Base-by-base conservation (phyloP, 805 yeast genomes). In the Zygotorulaspora chibaensis region DNA sequence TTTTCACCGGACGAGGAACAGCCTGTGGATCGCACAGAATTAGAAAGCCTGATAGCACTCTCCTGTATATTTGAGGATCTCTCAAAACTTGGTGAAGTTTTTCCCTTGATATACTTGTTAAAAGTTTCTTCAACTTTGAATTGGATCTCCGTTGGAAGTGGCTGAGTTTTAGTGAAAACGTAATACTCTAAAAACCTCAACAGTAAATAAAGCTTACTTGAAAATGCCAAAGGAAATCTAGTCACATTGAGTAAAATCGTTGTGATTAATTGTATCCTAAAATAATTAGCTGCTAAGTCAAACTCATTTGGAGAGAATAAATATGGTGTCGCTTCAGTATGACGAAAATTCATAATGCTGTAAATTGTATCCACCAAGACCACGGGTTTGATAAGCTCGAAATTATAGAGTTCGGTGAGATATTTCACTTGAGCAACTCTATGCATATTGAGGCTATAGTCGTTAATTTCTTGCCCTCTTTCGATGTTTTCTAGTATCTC, bases 151-250 rank as follows among this genome's bases (percentile, higher is more conserved):
- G 73, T 69, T 0, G 95, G 88, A 12, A 85, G 43, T 1, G 87
- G 85, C 38, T 65, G 72, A 2, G 63, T 62, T 56, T 88, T 88
- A 27, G 83, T 75, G 61, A 73, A 76, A 3, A 77, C 62, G 58
- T 86, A 88, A 61, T 80, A 88, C 56, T 88, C 93, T 49, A 87
- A 81, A 52, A 79, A 82, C 23, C 72, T 71, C 46, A 83, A 54
- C 46, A 83, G 76, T 0, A 69, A 42, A 0, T 59, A 55, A 10
- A 79, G 40, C 30, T 70, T 66, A 3, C 55, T 53, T 8, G 31
- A 38, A 5, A 61, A 46, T 2, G 50, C 38, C 5, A 52, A 34
- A 10, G 62, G 51, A 8, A 47, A 43, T 31, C 57, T 55, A 8
- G 52, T 48, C 2, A 69, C 36, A 8, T 61, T 62, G n/a, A 63